A percentile compares a stretch with the other conserved stretches of the same genome.
phyloP scores from a whole-genome alignment of 345 rosid genomes.

The Sonneratia alba region DNA sequence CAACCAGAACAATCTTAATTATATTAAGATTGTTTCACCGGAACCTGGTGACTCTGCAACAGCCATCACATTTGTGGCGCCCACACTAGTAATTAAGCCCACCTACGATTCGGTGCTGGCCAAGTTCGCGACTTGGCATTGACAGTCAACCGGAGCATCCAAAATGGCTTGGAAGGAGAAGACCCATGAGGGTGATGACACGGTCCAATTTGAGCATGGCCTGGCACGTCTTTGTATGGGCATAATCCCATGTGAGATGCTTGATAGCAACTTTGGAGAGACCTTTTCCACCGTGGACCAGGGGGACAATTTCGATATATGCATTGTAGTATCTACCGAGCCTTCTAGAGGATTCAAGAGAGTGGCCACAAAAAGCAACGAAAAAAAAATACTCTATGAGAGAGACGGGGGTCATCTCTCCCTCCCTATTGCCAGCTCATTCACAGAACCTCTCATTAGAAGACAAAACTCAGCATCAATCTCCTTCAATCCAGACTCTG shows the following conservation, averaged over 20 bases:
- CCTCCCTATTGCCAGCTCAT: neutral
- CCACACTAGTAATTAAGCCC: neutral
- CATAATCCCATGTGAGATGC: neutral
- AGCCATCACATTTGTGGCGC: neutral
- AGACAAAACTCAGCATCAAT: conserved; percentile 1
- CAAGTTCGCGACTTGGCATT: neutral
- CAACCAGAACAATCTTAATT: too few species aligned
- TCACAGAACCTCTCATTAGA: neutral
- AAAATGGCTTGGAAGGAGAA: neutral
- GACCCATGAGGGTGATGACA: neutral
- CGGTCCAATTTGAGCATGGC: neutral
- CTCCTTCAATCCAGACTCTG: neutral
- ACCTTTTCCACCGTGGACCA: neutral
- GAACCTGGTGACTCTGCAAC: neutral
- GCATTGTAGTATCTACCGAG: neutral
- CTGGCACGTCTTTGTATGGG: neutral
- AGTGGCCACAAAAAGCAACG: neutral
- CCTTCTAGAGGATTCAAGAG: neutral
- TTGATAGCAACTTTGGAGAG: neutral
- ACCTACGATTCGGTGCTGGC: neutral
- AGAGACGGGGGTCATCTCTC: neutral
- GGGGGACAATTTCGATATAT: neutral
- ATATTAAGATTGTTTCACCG: too few species aligned
- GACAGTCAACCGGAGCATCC: neutral
- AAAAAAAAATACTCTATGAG: neutral